A percentile compares a stretch with the other conserved stretches of the same genome.
Conservation (phyloP, 2,329 filamentous ascomycete species). For the Botrytis cinerea region DNA sequence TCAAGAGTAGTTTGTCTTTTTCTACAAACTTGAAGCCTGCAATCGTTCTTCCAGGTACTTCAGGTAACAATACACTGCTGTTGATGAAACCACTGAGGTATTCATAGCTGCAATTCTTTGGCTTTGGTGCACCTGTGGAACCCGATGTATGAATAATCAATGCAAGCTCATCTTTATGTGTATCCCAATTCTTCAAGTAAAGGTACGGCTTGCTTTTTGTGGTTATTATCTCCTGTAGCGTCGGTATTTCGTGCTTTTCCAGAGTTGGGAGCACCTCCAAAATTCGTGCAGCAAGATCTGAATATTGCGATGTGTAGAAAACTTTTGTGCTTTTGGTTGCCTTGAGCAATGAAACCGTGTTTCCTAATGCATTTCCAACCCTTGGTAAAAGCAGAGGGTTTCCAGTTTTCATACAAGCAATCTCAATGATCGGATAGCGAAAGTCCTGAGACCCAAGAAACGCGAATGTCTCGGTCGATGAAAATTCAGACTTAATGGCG, state of each 20-base stretch:
- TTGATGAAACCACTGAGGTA: conserved; percentile 43
- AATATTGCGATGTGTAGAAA: conserved; percentile 26
- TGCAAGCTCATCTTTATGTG: conserved; percentile 44
- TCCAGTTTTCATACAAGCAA: conserved; percentile 25
- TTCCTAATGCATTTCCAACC: conserved; percentile 30
- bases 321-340: conserved; percentile 26
- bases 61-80: neutral
- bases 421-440: conserved; percentile 29
- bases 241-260: conserved; percentile 28
- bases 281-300: conserved; percentile 23
- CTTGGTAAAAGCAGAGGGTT: conserved; percentile 31
- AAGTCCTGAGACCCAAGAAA: conserved; percentile 36
- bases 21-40: neutral
- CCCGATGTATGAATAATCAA: conserved; percentile 45
- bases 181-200: conserved; percentile 43
- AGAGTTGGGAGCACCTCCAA: conserved; percentile 9
- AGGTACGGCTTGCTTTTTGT: conserved; percentile 30
- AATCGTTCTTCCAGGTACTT: conserved; percentile 2
- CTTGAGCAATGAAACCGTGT: conserved; percentile 29
- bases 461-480: conserved; percentile 24
- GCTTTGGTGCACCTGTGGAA: conserved; percentile 61
- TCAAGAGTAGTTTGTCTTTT: neutral
- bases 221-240: conserved; percentile 39
- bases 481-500: neutral
- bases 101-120: conserved; percentile 52